phyloP scores from a whole-genome alignment of 768 basidiomycete species.

The Lactarius vividus region DNA sequence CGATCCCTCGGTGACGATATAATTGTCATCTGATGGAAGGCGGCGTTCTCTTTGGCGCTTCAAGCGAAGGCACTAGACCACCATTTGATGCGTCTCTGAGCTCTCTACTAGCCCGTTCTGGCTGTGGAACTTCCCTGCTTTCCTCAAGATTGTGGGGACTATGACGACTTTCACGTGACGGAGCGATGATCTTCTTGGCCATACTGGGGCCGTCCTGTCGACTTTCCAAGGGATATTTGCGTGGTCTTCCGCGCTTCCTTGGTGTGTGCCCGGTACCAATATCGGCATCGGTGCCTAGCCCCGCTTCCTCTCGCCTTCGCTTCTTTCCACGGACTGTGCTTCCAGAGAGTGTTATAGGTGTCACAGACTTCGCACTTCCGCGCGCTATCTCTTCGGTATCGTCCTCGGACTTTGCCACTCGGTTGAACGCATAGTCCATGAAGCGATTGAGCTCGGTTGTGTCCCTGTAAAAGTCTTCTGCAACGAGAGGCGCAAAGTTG shows the following conservation, averaged over 20 bases:
- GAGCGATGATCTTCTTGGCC: constrained; percentile 3
- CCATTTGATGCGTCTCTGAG: background rate
- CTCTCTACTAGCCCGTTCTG: background rate
- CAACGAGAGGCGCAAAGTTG: constrained; percentile 48
- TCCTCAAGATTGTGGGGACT: background rate
- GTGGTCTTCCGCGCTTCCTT: constrained; percentile 41
- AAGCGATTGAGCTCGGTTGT: constrained; percentile 42
- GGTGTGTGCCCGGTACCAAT: constrained; percentile 11
- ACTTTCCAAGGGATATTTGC: constrained; percentile 32
- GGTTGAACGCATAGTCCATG: constrained; percentile 49
- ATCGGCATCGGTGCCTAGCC: constrained; percentile 7
- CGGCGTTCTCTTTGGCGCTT: constrained; percentile 38
- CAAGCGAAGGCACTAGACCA: constrained; percentile 10
- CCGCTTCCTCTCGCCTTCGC: constrained; percentile 36
- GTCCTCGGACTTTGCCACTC: constrained; percentile 8
- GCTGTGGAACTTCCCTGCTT: background rate
- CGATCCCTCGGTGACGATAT: constrained; percentile 5
- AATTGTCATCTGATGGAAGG: constrained; percentile 34
- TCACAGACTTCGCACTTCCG: constrained; percentile 28
- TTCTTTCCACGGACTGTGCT: constrained; percentile 31
- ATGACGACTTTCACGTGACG: background rate
- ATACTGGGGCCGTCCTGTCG: constrained; percentile 11
- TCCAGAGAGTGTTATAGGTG: constrained; percentile 32
- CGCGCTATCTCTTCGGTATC: constrained; percentile 18
- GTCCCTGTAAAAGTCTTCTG: constrained; percentile 54